Base-by-base conservation (phyloP, 306 rosid species). In the Coriaria nepalensis region DNA sequence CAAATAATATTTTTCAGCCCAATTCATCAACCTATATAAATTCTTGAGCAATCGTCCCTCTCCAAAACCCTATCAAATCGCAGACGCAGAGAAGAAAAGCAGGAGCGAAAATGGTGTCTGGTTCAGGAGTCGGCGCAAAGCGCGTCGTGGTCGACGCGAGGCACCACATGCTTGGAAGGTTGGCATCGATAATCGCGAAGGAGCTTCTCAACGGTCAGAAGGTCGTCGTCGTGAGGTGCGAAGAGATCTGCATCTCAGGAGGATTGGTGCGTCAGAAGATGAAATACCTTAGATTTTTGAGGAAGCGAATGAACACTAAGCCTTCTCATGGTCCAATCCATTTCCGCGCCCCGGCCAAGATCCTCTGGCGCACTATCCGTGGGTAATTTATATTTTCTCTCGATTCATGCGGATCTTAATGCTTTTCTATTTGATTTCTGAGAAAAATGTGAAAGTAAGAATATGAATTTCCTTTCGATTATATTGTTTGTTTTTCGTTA, bases 291-390 rank as follows among this genome's bases (percentile, higher is more conserved):
- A 54, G 87, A 45, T 82, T 78, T 55, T 74, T 82, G 38, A 82
- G 87, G 40, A 82, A 78, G 74, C 74, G 87, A 9, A 82, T 82
- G 93, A 82, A 78, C 66, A 82, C 86, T 46, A 78, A 82, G 64
- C 93, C 87, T 0, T 82, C 93, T 12, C 87, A 82, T 13, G 93
- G 93, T 0, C 93, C 93, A 35, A 78, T 82, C 14, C 93, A 82
- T 32, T 82, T 82, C 49, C 78, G 83, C 3, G 83, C 93, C 10
- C 83, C 93, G 0, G 60, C 80, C 2, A 82, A 78, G 83, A 82
- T 82, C 61, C 70, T 82, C 50, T 82, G 93, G 93, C 81, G 93
- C 40, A 78, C 93, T 13, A 73, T 82, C 45, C 93, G 93, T 11
- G 93, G 93, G 93, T 78, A 33, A 13, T 65, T 61, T 15, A 9